phyloP scores from a whole-genome alignment of 2,329 filamentous ascomycete genomes.

The Incumbomyces delicatus region DNA sequence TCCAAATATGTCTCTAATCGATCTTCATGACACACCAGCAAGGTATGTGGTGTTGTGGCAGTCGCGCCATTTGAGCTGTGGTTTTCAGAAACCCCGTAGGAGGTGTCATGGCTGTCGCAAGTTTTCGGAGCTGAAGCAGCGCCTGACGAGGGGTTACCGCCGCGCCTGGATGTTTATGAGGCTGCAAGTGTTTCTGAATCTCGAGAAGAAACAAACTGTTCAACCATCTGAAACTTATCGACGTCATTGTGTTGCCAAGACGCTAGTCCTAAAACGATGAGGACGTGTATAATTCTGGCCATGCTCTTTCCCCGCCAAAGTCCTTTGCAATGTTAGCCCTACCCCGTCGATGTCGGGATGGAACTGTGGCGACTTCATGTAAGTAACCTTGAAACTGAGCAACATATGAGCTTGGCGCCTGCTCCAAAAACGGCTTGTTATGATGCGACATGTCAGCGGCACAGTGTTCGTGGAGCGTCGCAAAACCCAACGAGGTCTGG shows the following conservation, averaged over 20 bases:
- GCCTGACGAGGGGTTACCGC: neutral
- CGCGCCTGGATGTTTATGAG: neutral
- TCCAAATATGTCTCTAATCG: constrained; percentile 18
- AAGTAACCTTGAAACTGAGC: too few relatives aligned
- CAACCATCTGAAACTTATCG: neutral
- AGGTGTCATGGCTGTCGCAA: neutral
- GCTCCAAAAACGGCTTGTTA: too few relatives aligned
- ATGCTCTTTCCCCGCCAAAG: too few relatives aligned
- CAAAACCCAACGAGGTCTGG: neutral
- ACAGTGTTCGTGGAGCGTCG: too few relatives aligned
- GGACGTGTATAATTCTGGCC: too few relatives aligned
- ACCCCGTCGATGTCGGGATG: neutral
- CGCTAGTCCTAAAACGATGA: neutral
- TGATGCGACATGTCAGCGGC: neutral
- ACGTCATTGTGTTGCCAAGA: constrained; percentile 1
- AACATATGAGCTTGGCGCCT: too few relatives aligned
- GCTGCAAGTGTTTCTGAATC: constrained; percentile 1
- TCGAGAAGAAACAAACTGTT: neutral
- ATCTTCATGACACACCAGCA: constrained; percentile 3
- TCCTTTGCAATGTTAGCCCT: neutral
- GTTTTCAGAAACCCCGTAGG: neutral
- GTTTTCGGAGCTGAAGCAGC: neutral
- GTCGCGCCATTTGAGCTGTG: constrained; percentile 2
- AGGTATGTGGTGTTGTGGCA: neutral
- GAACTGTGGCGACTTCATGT: too few relatives aligned